Evolutionary conservation across 1,139 yeast species (phyloP), one percentile per base, ranked within the genome.

Genomic region (Torulaspora globosa): DNA sequence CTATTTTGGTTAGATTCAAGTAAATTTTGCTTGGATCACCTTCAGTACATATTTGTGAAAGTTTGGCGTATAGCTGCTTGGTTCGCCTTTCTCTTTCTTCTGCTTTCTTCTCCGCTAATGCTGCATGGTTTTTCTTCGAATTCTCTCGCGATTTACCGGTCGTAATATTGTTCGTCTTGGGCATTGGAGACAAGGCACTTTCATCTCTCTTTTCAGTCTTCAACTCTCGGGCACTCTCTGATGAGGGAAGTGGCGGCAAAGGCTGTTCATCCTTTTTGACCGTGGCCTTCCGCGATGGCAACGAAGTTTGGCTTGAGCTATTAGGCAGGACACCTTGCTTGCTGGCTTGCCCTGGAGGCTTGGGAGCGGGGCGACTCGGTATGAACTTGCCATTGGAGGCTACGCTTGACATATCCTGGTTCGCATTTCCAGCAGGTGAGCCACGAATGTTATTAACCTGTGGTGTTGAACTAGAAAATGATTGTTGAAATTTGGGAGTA

Each of bases 11-110:
- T 50, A 90, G 71, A 60, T 82, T 82, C 39, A 74, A 72, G 66
- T 87, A 94, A 41, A 78, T 66, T 45, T 72, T 72, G 29, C 82
- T 79, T n/a, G 99, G 98, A 66, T 94, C 95, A 2, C 92, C 95
- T 33, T 79, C 82, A 2, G 88, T 77, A 61, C 97, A 92, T 40
- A 92, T 90, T 35, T 82, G 78, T 48, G 79, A 75, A 44, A 92
- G 72, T 58, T 81, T 84, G 46, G 79, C 76, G 50, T 87, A 75
- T 21, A 87, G 80, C 57, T 84, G 87, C 52, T 75, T 81, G 60
- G 82, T 86, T 59, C 77, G 75, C 50, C 79, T 74, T 54, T 78
- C 79, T 67, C 85, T 78, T 57, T 85, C 84, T 65, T 84, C 94
- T 48, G 95, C 76, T 65, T 85, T 80, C 66, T 55, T 59, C 44